phyloP scores from a whole-genome alignment of 2,329 filamentous ascomycete species.

The Arachnomyces sp. region DNA sequence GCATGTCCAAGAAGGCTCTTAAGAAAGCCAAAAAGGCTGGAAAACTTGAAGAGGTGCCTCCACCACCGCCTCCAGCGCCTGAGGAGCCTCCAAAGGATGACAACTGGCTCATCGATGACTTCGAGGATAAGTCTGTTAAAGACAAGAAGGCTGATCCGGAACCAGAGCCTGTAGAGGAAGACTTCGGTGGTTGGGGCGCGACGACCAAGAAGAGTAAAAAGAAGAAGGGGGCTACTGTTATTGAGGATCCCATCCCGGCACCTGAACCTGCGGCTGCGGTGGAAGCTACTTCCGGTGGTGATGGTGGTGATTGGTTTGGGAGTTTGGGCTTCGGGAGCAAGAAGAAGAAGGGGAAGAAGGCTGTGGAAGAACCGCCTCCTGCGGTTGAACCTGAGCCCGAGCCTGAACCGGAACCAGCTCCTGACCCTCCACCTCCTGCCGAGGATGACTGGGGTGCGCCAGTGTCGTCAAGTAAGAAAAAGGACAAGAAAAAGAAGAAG shows the following conservation, averaged over 20 bases:
- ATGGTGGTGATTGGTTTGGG: conserved; percentile 31
- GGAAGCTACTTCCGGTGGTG: conserved; percentile 19
- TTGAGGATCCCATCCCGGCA: conserved; percentile 20
- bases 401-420: conserved; percentile 18
- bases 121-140: conserved; percentile 12
- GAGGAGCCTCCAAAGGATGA: conserved; percentile 24
- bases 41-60: conserved; percentile 5
- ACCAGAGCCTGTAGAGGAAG: conserved; percentile 18
- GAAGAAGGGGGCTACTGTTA: conserved; percentile 28
- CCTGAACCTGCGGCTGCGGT: conserved; percentile 22
- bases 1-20: neutral
- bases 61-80: conserved; percentile 21
- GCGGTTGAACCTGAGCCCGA: conserved; percentile 25
- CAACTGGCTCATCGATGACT: conserved; percentile 11
- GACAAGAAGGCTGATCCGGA: conserved; percentile 16
- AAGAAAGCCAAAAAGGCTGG: conserved; percentile 23
- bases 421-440: neutral
- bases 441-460: conserved; percentile 12
- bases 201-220: conserved; percentile 26
- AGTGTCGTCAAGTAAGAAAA: conserved; percentile 1
- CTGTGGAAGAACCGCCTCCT: conserved; percentile 27
- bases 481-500: neutral
- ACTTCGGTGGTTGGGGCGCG: conserved; percentile 19
- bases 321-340: conserved; percentile 22
- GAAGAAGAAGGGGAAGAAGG: conserved; percentile 41